Base-by-base conservation (phyloP, 2,329 filamentous ascomycete species). In the Tolypocladium guangdongense region DNA sequence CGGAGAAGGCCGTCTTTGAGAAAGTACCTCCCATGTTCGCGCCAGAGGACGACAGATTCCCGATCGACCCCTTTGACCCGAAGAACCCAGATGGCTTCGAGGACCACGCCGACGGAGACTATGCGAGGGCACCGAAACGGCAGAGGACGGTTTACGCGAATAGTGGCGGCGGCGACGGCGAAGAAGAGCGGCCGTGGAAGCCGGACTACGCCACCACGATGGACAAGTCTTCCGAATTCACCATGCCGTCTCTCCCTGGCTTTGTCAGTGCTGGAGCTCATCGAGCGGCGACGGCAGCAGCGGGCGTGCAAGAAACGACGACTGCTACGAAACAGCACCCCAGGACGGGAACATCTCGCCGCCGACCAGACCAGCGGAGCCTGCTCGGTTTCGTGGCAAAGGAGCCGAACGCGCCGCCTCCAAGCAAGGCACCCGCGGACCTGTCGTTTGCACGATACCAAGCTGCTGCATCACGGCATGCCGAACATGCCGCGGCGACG, bases 11-110 rank as follows among this genome's bases (percentile, higher is more conserved):
- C 33, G 76, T 90, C 47, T 77, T 78, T 51, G 74, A 77, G 51
- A 67, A 68, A 7, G 70, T 83, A 41, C 75, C 78, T 0, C 64
- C 68, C 24, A 76, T 84, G 68, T 78, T 78, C 54, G 76, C 71
- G 45, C 71, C 75, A 0, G 82, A 88, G 60, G 89, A 93, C 64
- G 80, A 87, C 57, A 64, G 78, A 12, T 89, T 84, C 70, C 86
- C 88, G 0, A 61, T 81, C 3, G 82, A 86, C 49, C 86, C 86
- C 5, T 74, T 78, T 24, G 67, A 73, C 18, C 57, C 58, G 6
- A 62, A 74, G 54, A 57, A 57, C 39, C 54, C 49, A 43, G 65
- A 57, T 43, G 60, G 55, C 8, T 49, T 55, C 3, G 60, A 60
- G 6, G 58, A 56, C 6, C 54, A 60, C 14, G 49, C 50, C 18